Evolutionary conservation across 441 rosid species (phyloP), one percentile per base, ranked within the genome.

Genomic region (Gossypium gossypioides): DNA sequence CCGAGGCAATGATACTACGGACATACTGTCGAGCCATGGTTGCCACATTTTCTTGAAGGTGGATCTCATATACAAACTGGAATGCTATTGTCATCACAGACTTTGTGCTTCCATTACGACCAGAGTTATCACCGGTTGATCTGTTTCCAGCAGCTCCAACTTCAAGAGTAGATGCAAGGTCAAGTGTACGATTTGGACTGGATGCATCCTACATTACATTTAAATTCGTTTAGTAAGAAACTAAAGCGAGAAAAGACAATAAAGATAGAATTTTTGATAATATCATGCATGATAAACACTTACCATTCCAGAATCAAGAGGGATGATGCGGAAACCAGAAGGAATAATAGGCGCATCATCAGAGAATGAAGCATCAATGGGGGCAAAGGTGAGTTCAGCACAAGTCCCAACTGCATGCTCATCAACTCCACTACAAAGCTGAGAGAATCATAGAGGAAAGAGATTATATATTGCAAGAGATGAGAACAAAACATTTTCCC

Each of bases 81-180:
- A 88, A 88, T 60, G 92, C 91, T 75, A 88, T 88, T 37, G 93
- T 88, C 86, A 88, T 88, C 62, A 88, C 90, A 15, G 91, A 88
- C 58, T 86, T 88, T 75, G 87, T 71, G 77, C 80, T 80, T 58
- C 84, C 83, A 70, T 73, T 74, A 54, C 65, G 82, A 60, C 85
- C 78, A 4, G 86, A 69, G 67, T 69, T 78, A 57, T 84, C 90
- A 46, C 89, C 88, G 2, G 84, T 69, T 7, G 81, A 66, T 78
- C 80, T 79, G 85, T 71, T 88, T 27, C 86, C 82, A 0, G 79
- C 21, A 3, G 79, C 58, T 64, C 86, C 90, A 6, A 88, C 73
- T 72, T 88, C 93, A 71, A 88, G 89, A 69, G 91, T 83, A 7
- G 93, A 88, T 2, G 93, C 91, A 72, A 88, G 81, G 78, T 88